phyloP scores from a whole-genome alignment of 2,329 filamentous ascomycete species.

The Tolypocladium paradoxum region DNA sequence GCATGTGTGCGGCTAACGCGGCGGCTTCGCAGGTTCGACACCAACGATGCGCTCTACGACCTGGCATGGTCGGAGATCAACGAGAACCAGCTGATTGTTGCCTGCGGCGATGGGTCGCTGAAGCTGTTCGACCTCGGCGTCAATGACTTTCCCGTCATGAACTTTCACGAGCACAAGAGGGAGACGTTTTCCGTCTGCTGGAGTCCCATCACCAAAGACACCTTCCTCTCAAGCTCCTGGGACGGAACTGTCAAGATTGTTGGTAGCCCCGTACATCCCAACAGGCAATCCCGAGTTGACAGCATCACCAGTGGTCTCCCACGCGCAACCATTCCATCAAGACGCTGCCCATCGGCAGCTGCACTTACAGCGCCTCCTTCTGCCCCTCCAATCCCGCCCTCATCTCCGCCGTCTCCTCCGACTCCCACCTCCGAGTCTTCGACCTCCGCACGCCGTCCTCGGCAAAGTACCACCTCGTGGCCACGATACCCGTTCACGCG shows the following conservation, averaged over 20 bases:
- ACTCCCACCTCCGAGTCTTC: constrained; percentile 82
- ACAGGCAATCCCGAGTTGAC: not conserved
- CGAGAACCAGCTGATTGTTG: constrained; percentile 84
- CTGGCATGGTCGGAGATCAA: constrained; percentile 91
- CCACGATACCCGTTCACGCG: constrained; percentile 75
- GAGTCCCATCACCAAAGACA: constrained; percentile 86
- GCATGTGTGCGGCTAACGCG: not conserved
- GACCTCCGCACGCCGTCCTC: constrained; percentile 80
- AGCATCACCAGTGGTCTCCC: constrained; percentile 61
- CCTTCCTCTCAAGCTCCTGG: constrained; percentile 87
- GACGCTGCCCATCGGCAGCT: constrained; percentile 83
- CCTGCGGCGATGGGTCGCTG: constrained; percentile 85
- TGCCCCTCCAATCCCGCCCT: constrained; percentile 79
- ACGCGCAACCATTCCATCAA: constrained; percentile 61
- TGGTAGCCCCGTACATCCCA: constrained; percentile 13
- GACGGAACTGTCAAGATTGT: constrained; percentile 90
- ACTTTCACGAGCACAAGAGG: constrained; percentile 85
- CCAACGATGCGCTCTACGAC: constrained; percentile 94
- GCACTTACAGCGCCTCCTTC: constrained; percentile 89
- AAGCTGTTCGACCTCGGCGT: constrained; percentile 86
- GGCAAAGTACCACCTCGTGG: constrained; percentile 76
- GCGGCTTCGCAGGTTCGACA: constrained; percentile 63
- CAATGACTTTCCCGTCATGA: constrained; percentile 76
- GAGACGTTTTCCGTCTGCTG: constrained; percentile 90
- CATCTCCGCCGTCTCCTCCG: constrained; percentile 77